phyloP scores from a whole-genome alignment of 192 early-diverging fungal species.

The Coemansia sp. region DNA sequence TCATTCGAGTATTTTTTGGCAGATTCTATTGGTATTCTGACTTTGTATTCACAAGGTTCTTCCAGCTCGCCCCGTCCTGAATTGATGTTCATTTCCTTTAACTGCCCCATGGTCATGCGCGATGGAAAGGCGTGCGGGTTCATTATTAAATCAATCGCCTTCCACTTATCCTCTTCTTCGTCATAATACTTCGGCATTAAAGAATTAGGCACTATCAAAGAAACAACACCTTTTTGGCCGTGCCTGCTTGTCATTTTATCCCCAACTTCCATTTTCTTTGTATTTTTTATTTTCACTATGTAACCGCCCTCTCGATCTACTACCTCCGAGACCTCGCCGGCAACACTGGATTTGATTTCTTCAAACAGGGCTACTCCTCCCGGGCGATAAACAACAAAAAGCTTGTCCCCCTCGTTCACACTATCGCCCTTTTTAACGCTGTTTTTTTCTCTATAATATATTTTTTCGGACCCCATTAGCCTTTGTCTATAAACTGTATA shows the following conservation, averaged over 20 bases:
- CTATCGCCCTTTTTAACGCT: no score
- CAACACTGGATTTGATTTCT: not conserved
- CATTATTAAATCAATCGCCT: constrained; percentile 12
- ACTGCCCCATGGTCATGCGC: constrained; percentile 19
- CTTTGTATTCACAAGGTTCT: not conserved
- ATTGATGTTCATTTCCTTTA: constrained; percentile 12
- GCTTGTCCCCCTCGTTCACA: no score
- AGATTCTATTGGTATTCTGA: constrained; percentile 2
- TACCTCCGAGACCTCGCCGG: constrained; percentile 3
- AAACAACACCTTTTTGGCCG: constrained; percentile 26
- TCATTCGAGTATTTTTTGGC: not conserved
- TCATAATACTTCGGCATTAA: constrained; percentile 14
- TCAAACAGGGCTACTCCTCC: no score
- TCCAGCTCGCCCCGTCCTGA: not conserved
- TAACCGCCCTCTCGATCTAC: constrained; percentile 14
- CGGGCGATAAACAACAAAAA: no score
- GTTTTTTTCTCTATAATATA: constrained; percentile 1
- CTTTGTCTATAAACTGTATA: constrained; percentile 13
- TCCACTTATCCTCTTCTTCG: constrained; percentile 8
- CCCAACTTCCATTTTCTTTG: constrained; percentile 14
- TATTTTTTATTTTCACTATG: constrained; percentile 10
- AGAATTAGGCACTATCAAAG: constrained; percentile 21
- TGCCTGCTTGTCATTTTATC: constrained; percentile 34
- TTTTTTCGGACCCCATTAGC: constrained; percentile 5
- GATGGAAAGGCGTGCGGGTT: constrained; percentile 19